Evolutionary conservation across 129 eudicot genomes (phyloP).

Genomic region (Glebionis coronaria): DNA sequence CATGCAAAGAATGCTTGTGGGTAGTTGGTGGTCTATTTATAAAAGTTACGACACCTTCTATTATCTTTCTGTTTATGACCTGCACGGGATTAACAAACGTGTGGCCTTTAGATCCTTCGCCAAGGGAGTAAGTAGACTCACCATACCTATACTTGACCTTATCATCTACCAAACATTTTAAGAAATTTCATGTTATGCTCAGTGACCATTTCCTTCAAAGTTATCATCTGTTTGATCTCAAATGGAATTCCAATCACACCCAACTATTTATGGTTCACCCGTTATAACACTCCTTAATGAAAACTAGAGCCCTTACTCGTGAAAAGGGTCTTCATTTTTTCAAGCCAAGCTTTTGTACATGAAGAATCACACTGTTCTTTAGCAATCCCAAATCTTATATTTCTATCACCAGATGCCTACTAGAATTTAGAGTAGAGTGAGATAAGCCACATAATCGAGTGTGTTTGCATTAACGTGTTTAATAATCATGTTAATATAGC

Average conservation of each 20-base stretch:
- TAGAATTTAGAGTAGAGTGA: too few relatives aligned
- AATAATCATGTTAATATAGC: too few relatives aligned
- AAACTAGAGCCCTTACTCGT: conserved; percentile 92
- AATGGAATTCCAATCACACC: conserved; percentile 76
- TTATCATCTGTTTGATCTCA: conserved; percentile 77
- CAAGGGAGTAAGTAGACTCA: conserved; percentile 55
- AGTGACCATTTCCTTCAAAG: conserved; percentile 83
- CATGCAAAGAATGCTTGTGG: too few relatives aligned
- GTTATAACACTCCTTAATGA: conserved; percentile 93
- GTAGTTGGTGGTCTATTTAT: too few relatives aligned
- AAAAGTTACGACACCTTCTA: conserved; percentile 86
- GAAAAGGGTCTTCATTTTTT: conserved; percentile 83
- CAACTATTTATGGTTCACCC: conserved; percentile 77
- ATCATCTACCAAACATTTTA: conserved; percentile 68
- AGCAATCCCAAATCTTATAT: too few relatives aligned
- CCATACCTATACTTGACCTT: conserved; percentile 77
- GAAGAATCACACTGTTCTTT: conserved; percentile 42
- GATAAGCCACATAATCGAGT: too few relatives aligned
- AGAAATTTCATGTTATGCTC: conserved; percentile 56
- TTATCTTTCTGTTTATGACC: conserved; percentile 68
- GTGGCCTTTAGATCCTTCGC: too few relatives aligned
- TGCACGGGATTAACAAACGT: conserved; percentile 86
- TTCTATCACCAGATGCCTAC: too few relatives aligned
- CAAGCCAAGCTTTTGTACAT: conserved; percentile 91
- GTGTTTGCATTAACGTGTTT: too few relatives aligned